These are phyloP conservation scores for Mycena olivaceomarginata DNA, from an alignment of 768 basidiomycete species.

Conservation along the genomic window DNA sequence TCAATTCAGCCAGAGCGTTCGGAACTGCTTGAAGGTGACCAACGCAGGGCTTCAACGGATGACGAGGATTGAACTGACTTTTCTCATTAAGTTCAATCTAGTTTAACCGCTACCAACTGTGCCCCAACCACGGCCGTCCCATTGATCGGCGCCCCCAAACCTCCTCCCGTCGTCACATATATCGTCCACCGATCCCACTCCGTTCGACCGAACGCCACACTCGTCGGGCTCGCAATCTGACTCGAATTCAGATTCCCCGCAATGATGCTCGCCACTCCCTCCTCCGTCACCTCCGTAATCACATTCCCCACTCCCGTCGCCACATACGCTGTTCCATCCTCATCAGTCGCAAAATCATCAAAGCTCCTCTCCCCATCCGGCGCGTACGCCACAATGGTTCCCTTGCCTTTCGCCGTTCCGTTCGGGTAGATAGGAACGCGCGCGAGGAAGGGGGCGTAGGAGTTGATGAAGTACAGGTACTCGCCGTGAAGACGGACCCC, in stretches of 20 bases:
- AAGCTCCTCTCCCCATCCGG: conserved; percentile 27
- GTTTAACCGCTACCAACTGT: conserved; percentile 36
- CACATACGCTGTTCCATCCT: conserved; percentile 33
- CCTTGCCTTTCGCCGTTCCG: conserved; percentile 32
- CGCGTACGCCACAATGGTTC: conserved; percentile 28
- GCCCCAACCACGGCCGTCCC: conserved; percentile 34
- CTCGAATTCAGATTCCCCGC: conserved; percentile 34
- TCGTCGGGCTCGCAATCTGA: conserved; percentile 33
- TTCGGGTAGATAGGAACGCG: conserved; percentile 28
- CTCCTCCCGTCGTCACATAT: conserved; percentile 34
- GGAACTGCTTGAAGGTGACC: no score
- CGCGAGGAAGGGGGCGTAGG: conserved; percentile 29
- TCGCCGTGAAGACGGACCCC: conserved; percentile 35
- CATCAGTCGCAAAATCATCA: conserved; percentile 33
- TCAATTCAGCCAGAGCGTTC: no score
- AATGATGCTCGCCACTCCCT: conserved; percentile 29
- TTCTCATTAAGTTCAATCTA: no score
- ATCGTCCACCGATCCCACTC: conserved; percentile 32
- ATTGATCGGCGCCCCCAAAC: conserved; percentile 33
- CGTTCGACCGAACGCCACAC: conserved; percentile 30
- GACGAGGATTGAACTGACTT: no score
- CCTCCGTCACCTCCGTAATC: conserved; percentile 32
- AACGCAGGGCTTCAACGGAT: no score
- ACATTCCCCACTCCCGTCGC: conserved; percentile 31
- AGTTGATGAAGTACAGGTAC: conserved; percentile 35